These are phyloP conservation scores for Exophiala dermatitidis DNA, from an alignment of 2,329 filamentous ascomycete genomes.

Conservation along the genomic window DNA sequence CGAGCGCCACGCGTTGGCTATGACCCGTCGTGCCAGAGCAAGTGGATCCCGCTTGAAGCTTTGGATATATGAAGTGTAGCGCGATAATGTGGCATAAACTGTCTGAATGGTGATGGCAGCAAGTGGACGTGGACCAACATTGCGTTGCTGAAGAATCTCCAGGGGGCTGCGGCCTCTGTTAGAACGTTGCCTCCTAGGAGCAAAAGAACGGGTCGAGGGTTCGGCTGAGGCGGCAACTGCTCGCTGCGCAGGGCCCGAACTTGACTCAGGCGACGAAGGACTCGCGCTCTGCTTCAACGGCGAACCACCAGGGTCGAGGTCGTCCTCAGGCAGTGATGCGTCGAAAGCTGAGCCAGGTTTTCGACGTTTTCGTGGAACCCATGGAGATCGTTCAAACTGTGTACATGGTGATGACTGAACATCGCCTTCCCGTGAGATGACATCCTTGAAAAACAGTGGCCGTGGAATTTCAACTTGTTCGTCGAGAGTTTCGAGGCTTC, in stretches of 20 bases:
- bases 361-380: constrained; percentile 17
- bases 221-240: not conserved
- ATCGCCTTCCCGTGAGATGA: not conserved
- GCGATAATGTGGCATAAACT: constrained; percentile 26
- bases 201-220: not conserved
- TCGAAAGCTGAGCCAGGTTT: constrained; percentile 11
- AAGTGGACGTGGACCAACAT: constrained; percentile 19
- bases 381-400: constrained; percentile 4
- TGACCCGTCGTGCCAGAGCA: constrained; percentile 29
- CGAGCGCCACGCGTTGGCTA: constrained; percentile 32
- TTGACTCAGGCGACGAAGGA: not conserved
- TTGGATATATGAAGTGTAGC: constrained; percentile 23
- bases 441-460: constrained; percentile 18
- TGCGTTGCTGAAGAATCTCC: constrained; percentile 22
- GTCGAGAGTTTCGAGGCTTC: not conserved
- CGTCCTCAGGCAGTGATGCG: not conserved
- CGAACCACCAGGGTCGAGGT: not conserved
- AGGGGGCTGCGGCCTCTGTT: constrained; percentile 8
- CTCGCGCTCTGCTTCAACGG: not conserved
- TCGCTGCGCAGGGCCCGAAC: constrained; percentile 1
- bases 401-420: constrained; percentile 1
- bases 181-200: constrained; percentile 1
- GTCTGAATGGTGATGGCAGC: constrained; percentile 24
- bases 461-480: constrained; percentile 19
- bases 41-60: constrained; percentile 24